A percentile compares a stretch with the other conserved stretches of the same genome.
These are phyloP conservation scores for Calonectria hongkongensis DNA, from an alignment of 2,329 filamentous ascomycete species.

Conservation along the genomic window DNA sequence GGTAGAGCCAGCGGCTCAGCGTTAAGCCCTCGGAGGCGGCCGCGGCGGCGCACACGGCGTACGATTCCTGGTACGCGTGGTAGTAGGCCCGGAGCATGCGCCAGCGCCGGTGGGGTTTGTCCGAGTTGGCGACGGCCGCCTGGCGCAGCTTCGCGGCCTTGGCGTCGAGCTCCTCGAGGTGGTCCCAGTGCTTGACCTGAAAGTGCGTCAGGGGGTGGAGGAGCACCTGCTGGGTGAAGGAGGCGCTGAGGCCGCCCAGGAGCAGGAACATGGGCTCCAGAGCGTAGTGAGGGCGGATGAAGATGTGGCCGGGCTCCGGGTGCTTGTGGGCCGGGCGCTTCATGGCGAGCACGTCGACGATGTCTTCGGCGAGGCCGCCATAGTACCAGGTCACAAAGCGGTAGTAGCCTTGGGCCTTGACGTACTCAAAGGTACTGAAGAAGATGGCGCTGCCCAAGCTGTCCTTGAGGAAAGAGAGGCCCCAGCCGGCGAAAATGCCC, in stretches of 20 bases:
- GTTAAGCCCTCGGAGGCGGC: slow-evolving; percentile 74
- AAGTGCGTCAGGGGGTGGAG: slow-evolving; percentile 83
- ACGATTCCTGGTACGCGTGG: slow-evolving; percentile 81
- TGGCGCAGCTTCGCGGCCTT: slow-evolving; percentile 68
- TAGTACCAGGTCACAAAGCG: slow-evolving; percentile 83
- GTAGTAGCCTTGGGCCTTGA: slow-evolving; percentile 84
- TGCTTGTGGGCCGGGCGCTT: slow-evolving; percentile 62
- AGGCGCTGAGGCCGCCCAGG: slow-evolving; percentile 80
- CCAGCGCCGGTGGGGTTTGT: slow-evolving; percentile 63
- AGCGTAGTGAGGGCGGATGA: slow-evolving; percentile 84
- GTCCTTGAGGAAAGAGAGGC: slow-evolving; percentile 81
- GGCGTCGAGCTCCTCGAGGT: slow-evolving; percentile 82
- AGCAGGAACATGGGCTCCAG: slow-evolving; percentile 84
- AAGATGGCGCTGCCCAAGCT: slow-evolving; percentile 81
- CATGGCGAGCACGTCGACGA: slow-evolving; percentile 69
- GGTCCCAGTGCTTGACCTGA: slow-evolving; percentile 83
- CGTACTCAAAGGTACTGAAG: slow-evolving; percentile 84
- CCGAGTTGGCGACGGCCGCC: slow-evolving; percentile 55
- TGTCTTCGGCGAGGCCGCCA: slow-evolving; percentile 72
- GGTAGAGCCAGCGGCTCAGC: slow-evolving; percentile 79
- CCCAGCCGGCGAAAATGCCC: slow-evolving; percentile 85
- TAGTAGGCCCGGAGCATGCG: slow-evolving; percentile 80
- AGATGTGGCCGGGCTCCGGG: slow-evolving; percentile 58
- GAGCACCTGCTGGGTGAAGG: slow-evolving; percentile 79
- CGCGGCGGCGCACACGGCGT: slow-evolving; percentile 74